Evolutionary conservation across 176 grass and related monocot species (phyloP).

Genomic region (Aechmea fasciata): DNA sequence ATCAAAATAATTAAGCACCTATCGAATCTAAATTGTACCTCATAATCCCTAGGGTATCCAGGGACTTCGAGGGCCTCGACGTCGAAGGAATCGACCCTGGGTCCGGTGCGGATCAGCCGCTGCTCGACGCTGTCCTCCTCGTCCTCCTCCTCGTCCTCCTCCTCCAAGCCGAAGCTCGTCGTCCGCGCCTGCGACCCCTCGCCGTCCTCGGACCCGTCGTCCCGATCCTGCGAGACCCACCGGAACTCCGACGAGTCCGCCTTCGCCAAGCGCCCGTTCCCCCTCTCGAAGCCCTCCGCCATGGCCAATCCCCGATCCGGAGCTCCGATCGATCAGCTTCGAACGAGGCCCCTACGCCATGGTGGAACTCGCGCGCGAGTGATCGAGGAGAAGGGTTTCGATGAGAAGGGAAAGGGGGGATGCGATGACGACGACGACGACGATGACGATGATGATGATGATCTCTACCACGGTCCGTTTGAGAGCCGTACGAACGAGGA

Average conservation of each 20-base stretch:
- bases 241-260: slow-evolving; percentile 65
- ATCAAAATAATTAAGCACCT: not conserved
- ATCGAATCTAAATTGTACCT: slow-evolving; percentile 13
- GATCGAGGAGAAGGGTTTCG: no score
- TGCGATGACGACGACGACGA: no score
- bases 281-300: slow-evolving; percentile 18
- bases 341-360: no score
- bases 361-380: no score
- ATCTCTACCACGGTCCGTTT: no score
- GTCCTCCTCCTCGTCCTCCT: slow-evolving; percentile 58
- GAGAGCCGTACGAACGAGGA: no score
- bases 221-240: slow-evolving; percentile 65
- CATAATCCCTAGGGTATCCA: slow-evolving; percentile 28
- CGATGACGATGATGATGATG: no score
- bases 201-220: slow-evolving; percentile 54
- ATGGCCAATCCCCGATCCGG: slow-evolving; percentile 7
- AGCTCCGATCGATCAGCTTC: no score
- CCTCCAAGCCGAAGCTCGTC: slow-evolving; percentile 29
- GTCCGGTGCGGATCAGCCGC: slow-evolving; percentile 75
- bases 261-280: slow-evolving; percentile 45
- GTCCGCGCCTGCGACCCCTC: slow-evolving; percentile 20
- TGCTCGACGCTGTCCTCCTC: slow-evolving; percentile 52
- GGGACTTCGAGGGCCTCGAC: slow-evolving; percentile 80
- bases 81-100: slow-evolving; percentile 79
- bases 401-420: no score